phyloP scores from a whole-genome alignment of 208 protist species.

The Crithidia expoeki region DNA sequence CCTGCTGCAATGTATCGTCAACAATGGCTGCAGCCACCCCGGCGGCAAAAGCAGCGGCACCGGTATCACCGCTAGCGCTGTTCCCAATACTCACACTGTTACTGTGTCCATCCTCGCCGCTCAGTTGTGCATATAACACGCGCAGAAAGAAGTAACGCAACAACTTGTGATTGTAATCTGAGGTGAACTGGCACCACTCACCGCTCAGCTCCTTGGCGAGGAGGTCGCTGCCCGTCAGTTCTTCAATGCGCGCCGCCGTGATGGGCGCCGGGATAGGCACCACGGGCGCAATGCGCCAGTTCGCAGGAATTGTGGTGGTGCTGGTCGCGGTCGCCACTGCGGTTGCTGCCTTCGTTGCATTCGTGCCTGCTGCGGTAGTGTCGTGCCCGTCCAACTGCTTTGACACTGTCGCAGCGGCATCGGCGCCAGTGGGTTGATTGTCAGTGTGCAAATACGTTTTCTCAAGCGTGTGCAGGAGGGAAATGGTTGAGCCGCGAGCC shows the following conservation, averaged over 20 bases:
- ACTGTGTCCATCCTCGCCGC: not conserved
- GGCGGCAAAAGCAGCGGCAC: not conserved
- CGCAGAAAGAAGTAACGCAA: constrained; percentile 35
- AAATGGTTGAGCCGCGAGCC: constrained; percentile 18
- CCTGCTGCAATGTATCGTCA: not conserved
- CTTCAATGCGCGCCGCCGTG: constrained; percentile 22
- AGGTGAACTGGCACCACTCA: constrained; percentile 27
- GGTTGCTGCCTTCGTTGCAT: not conserved
- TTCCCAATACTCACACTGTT: not conserved
- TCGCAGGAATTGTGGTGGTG: constrained; percentile 1
- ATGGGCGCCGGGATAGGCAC: constrained; percentile 1
- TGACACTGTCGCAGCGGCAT: not conserved
- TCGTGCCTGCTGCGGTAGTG: not conserved
- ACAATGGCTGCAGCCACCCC: not conserved
- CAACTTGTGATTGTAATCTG: constrained; percentile 28
- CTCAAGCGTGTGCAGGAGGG: constrained; percentile 21
- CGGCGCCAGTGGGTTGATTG: not conserved
- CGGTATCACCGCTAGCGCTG: not conserved
- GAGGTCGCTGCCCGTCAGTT: constrained; percentile 25
- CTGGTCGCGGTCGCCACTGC: not conserved
- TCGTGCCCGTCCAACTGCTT: not conserved
- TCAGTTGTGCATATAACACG: constrained; percentile 12
- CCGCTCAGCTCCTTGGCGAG: constrained; percentile 31
- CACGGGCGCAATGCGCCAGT: not conserved
- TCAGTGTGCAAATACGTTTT: not conserved